phyloP scores from a whole-genome alignment of 2,329 filamentous ascomycete genomes.

The Calonectria pteridis region DNA sequence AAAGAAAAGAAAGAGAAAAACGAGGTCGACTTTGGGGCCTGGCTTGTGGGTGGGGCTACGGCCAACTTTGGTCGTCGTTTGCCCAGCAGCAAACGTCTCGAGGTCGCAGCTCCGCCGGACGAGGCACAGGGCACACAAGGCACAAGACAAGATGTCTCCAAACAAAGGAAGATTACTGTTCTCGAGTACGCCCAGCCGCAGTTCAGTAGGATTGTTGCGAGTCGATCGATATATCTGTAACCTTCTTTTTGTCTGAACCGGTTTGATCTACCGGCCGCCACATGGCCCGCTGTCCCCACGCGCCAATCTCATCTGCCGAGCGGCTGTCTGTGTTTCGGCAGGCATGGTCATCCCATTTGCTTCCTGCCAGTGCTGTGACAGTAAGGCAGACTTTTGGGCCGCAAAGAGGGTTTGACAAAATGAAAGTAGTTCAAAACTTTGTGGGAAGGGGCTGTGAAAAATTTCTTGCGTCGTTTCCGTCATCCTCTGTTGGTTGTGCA shows the following conservation, averaged over 20 bases:
- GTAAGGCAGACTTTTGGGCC: constrained; percentile 16
- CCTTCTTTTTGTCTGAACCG: constrained; percentile 6
- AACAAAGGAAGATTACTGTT: background rate
- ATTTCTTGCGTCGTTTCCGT: background rate
- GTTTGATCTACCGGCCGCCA: constrained; percentile 23
- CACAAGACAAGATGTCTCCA: background rate
- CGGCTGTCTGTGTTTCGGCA: constrained; percentile 27
- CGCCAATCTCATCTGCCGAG: constrained; percentile 31
- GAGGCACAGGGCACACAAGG: background rate
- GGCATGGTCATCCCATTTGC: constrained; percentile 4
- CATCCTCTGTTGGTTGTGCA: constrained; percentile 27
- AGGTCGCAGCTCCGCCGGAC: background rate
- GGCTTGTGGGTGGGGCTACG: background rate
- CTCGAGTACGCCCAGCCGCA: background rate
- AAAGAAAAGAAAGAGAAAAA: background rate
- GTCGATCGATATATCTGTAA: background rate
- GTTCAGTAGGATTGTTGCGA: background rate
- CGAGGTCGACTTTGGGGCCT: background rate
- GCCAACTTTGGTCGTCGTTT: background rate
- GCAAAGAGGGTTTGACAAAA: background rate
- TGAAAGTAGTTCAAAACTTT: background rate
- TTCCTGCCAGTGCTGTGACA: constrained; percentile 1
- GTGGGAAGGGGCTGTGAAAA: constrained; percentile 18
- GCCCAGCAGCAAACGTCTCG: background rate
- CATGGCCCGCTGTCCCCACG: constrained; percentile 25